Conservation (phyloP, 2,329 filamentous ascomycete species). For the Monosporascus ibericus region DNA sequence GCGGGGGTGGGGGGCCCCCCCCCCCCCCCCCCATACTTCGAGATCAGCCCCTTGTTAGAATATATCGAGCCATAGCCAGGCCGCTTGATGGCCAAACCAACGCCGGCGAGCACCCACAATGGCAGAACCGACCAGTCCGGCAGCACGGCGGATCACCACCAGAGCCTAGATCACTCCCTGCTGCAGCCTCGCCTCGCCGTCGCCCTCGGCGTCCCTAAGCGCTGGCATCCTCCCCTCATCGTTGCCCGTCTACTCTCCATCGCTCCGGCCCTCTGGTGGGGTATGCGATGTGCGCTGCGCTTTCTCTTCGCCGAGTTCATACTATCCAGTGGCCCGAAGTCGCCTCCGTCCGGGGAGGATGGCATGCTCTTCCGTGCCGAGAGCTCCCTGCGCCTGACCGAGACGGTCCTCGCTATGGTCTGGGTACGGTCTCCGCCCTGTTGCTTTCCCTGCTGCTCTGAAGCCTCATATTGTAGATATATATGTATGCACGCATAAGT, state of each 20-base stretch:
- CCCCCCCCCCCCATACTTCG: too few relatives aligned
- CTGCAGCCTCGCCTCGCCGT: slow-evolving; percentile 75
- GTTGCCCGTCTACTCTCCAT: slow-evolving; percentile 67
- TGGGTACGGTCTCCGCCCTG: slow-evolving; percentile 48
- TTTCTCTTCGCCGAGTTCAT: slow-evolving; percentile 59
- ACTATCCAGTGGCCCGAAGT: slow-evolving; percentile 17
- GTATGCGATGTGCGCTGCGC: slow-evolving; percentile 60
- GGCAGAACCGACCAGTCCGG: slow-evolving; percentile 5
- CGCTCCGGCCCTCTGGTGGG: slow-evolving; percentile 66
- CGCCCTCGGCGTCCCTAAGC: slow-evolving; percentile 64
- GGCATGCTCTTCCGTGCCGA: slow-evolving; percentile 34
- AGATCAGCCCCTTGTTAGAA: too few relatives aligned
- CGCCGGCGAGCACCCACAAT: slow-evolving; percentile 8
- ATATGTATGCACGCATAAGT: background rate
- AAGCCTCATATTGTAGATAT: background rate
- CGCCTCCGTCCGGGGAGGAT: slow-evolving; percentile 18
- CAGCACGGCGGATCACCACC: slow-evolving; percentile 2
- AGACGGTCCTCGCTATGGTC: slow-evolving; percentile 66
- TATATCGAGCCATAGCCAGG: background rate
- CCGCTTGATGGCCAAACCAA: slow-evolving; percentile 8
- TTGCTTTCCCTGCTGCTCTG: background rate
- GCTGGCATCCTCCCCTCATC: slow-evolving; percentile 69
- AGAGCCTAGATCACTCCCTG: slow-evolving; percentile 32
- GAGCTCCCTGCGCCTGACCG: slow-evolving; percentile 52
- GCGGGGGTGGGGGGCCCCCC: too few relatives aligned